Evolutionary conservation across 2,329 filamentous ascomycete genomes (phyloP), one percentile per base, ranked within the genome.

Genomic region (Coleophoma crateriformis): DNA sequence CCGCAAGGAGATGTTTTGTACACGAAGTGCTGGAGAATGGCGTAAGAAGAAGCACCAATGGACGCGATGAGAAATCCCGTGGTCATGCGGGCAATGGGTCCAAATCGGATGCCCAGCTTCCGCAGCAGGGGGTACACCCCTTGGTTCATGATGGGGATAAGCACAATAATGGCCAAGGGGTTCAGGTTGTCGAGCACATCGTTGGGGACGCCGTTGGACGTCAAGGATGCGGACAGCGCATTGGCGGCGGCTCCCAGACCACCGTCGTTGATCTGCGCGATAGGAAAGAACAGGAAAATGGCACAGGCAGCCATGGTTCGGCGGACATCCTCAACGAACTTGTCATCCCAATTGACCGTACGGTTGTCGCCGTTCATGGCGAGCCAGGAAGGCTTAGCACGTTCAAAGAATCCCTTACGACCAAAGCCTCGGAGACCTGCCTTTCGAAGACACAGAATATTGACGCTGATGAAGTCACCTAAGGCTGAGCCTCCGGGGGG

Each of bases 201-300:
- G 71, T 90, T 90, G 61, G 87, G 87, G 4, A 87, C 77, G 34
- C 86, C 85, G 61, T 85, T 73, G 3, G 83, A 77, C 47, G 76
- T 59, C 84, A 87, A 78, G 79, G 61, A 88, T 82, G 63, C 88
- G 84, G 33, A 90, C 85, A 85, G 86, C 90, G 49, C 79, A 80
- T 58, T 91, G 85, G 54, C 91, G 85, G 59, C 88, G 88, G 0
- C 82, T 84, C 83, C 90, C 88, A 85, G 84, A 89, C 0, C 77
- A 33, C 45, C 46, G 46, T 57, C 53, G 22, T 57, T 55, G 40
- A 52, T 48, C 13, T 57, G 45, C 33, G 72, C 75, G 17, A 75
- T 64, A 12, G 72, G 72, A 49, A 69, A 71, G 65, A 72, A 75
- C 17, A 71, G 54, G 65, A 87, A 90, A 39, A 88, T 84, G 56